Evolutionary conservation across 352 stramenopile species (phyloP), one percentile per base, ranked within the genome.

Genomic region (Globisporangium ultimum): DNA sequence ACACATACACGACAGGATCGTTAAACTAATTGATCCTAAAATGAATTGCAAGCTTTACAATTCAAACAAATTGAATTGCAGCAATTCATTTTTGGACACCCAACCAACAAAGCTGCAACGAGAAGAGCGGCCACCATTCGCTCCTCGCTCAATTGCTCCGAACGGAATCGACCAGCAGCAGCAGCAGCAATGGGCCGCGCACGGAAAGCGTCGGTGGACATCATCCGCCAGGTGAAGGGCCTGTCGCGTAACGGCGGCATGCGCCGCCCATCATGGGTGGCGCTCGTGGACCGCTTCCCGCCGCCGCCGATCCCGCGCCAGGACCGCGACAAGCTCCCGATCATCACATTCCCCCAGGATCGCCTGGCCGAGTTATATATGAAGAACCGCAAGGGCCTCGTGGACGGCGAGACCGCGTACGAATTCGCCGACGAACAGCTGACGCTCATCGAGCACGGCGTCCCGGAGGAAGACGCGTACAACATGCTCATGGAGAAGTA

Each of bases 341-440:
- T 87, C 45, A 89, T 94, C 70, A 85, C 70, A 70, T 94, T 94
- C 70, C 84, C 84, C 24, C 84, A 94, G 70, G 84, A 94, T 67
- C 80, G 84, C 58, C 72, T 94, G 47, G 84, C 84, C 15, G 80
- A 91, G 58, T 65, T 94, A 34, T 94, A 94, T 68, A 83, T 91
- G 72, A 85, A 84, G 66, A 68, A 78, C 59, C 78, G 79, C 58
- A 67, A 86, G 28, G 82, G 79, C 40, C 61, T 89, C 28, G 73
- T 87, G 38, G 84, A 94, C 63, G 68, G 69, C 57, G 82, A 92
- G 68, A 94, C 84, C 11, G 84, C 84, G 43, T 92, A 91, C 71
- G 84, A 94, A 62, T 94, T 94, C 63, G 84, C 84, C 4, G 84
- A 94, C 61, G 84, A 94, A 55, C 84, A 94, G 61, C 66, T 94